Evolutionary conservation across 192 early-diverging fungal genomes (phyloP), one percentile per base, ranked within the genome.

Genomic region (Dispira simplex): DNA sequence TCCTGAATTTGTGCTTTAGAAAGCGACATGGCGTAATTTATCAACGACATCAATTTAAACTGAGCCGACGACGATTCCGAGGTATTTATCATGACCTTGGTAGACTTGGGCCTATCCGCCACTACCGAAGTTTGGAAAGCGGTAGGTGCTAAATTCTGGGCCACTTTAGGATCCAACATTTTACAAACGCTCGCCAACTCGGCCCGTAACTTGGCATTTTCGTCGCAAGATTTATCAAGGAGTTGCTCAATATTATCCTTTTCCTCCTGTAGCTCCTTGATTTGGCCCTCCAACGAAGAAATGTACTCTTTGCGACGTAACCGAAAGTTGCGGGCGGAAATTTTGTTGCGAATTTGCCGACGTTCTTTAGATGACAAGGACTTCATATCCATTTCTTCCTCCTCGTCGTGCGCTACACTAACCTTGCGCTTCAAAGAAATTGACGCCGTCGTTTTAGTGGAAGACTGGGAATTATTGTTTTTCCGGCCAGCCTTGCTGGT

Each of bases 271-370:
- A 79, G 72, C 54, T 74, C 66, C 39, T 76, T 73, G 26, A 83
- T 73, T 67, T 86, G 77, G 57, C 55, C 73, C 67, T 84, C 83
- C 46, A 86, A 71, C 8, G 74, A 77, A 21, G 75, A 72, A 62
- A 86, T 82, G 65, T 86, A 84, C 62, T 78, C 90, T 78, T 92
- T 92, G 77, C 89, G 79, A 57, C 90, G 80, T 49, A 83, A 78
- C 48, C 90, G 78, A 71, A 92, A 92, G 72, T 89, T 90, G 67
- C 89, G 76, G 21, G 90, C 90, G 21, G 85, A 88, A 44, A 92
- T 83, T 68, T 92, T 92, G 76, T 92, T 92, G 58, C 90, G 77
- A 70, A 90, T 71, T 74, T 89, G 87, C 25, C 90, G 79, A 43
- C 87, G 77, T 71, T 92, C 86, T 70, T 85, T 89, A 18, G 84